These are phyloP conservation scores for Pleurotus platypus DNA, from an alignment of 768 basidiomycete genomes.

Conservation along the genomic window DNA sequence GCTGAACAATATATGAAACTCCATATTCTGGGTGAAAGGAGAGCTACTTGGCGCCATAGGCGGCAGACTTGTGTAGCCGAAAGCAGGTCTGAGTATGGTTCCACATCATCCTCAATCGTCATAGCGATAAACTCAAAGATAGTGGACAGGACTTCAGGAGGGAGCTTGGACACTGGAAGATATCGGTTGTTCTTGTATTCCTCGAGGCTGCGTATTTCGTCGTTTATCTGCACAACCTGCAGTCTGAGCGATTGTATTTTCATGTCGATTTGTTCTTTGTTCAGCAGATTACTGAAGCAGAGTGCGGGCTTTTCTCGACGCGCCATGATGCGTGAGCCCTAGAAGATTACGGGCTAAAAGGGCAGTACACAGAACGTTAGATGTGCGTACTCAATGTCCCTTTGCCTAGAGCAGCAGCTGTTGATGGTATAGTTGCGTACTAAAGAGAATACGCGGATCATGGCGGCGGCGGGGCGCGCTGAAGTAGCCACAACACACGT, in stretches of 20 bases:
- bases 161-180: not conserved
- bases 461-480: too few relatives aligned
- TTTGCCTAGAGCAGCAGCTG: too few relatives aligned
- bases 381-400: too few relatives aligned
- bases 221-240: not conserved
- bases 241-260: not conserved
- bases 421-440: too few relatives aligned
- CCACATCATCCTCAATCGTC: not conserved
- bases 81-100: not conserved
- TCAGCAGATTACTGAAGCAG: not conserved
- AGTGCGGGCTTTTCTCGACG: too few relatives aligned
- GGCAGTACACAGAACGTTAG: too few relatives aligned
- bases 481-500: too few relatives aligned
- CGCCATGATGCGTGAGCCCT: too few relatives aligned
- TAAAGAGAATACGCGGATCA: too few relatives aligned
- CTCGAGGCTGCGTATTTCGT: not conserved
- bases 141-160: not conserved
- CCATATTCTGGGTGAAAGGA: not conserved
- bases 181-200: not conserved
- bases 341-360: too few relatives aligned
- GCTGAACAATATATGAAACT: not conserved
- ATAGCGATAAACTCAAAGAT: not conserved
- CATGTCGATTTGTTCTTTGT: not conserved
- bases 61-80: not conserved
- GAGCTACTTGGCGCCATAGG: not conserved